phyloP scores from a whole-genome alignment of 768 basidiomycete species.

The Lactarius evosmus region DNA sequence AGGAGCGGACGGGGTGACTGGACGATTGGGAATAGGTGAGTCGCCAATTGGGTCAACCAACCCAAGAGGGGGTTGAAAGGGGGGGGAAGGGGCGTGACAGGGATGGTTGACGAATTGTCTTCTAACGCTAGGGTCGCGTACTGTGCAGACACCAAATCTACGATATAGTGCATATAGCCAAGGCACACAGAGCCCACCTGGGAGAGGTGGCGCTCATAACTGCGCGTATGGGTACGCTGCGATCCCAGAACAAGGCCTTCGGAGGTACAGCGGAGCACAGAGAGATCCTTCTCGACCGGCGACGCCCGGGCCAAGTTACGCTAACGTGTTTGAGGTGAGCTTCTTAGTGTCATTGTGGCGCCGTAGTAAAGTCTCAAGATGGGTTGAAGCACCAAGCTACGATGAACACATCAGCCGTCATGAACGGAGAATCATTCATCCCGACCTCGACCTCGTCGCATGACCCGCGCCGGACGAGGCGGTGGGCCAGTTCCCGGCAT shows the following conservation, averaged over 20 bases:
- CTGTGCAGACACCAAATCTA: slow-evolving; percentile 21
- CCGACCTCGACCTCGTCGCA: slow-evolving; percentile 10
- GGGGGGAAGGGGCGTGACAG: not conserved
- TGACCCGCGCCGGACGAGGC: slow-evolving; percentile 23
- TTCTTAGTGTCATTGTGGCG: slow-evolving; percentile 4
- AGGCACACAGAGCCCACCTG: slow-evolving; percentile 23
- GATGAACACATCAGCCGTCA: slow-evolving; percentile 24
- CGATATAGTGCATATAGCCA: slow-evolving; percentile 16
- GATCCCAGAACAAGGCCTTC: slow-evolving; percentile 22
- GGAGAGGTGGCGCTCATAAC: slow-evolving; percentile 21
- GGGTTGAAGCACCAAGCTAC: slow-evolving; percentile 5
- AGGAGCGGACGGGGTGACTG: slow-evolving; percentile 16
- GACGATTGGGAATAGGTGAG: slow-evolving; percentile 22
- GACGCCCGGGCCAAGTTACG: slow-evolving; percentile 23
- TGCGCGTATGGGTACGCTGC: slow-evolving; percentile 21
- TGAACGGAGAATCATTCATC: slow-evolving; percentile 24
- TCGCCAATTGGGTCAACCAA: not conserved
- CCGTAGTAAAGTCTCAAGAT: not conserved
- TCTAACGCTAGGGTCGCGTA: slow-evolving; percentile 15
- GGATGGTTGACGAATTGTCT: not conserved
- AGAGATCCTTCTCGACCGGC: slow-evolving; percentile 26
- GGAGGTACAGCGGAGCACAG: slow-evolving; percentile 25
- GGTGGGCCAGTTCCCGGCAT: slow-evolving; percentile 20
- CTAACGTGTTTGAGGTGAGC: slow-evolving; percentile 28
- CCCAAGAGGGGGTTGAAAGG: not conserved